A percentile compares a stretch with the other conserved stretches of the same genome.
Evolutionary conservation across 2,329 filamentous ascomycete genomes (phyloP).

Genomic region (Penicillium sp.): DNA sequence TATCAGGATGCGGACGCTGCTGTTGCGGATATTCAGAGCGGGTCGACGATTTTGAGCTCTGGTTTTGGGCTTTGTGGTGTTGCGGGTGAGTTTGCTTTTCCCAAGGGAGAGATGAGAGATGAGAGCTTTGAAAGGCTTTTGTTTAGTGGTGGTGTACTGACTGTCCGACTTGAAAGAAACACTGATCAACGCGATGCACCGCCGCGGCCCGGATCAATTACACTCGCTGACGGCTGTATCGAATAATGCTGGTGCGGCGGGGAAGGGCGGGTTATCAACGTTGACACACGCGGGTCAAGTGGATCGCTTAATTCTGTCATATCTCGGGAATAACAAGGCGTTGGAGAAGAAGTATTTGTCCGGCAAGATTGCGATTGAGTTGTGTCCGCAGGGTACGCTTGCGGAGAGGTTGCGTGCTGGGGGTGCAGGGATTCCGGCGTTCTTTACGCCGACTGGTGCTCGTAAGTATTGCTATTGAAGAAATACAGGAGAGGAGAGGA

Average conservation of each 20-base stretch:
- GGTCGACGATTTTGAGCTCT: conserved; percentile 71
- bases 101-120: not conserved
- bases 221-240: conserved; percentile 71
- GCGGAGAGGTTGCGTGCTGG: conserved; percentile 64
- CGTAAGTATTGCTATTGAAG: conserved; percentile 47
- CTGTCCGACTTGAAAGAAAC: conserved; percentile 56
- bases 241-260: conserved; percentile 75
- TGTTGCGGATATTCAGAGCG: conserved; percentile 69
- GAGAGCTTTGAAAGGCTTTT: not conserved
- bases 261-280: conserved; percentile 67
- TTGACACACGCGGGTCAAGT: conserved; percentile 71
- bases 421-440: conserved; percentile 76
- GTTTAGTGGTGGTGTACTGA: conserved; percentile 3
- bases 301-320: conserved; percentile 71
- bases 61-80: conserved; percentile 84
- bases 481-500: not conserved
- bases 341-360: conserved; percentile 74
- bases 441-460: conserved; percentile 75
- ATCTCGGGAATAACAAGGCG: conserved; percentile 75
- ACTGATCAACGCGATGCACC: conserved; percentile 68
- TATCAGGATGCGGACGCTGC: conserved; percentile 63
- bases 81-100: conserved; percentile 52
- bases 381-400: conserved; percentile 69
- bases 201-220: conserved; percentile 57
- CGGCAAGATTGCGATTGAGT: conserved; percentile 72